Evolutionary conservation across 306 rosid species (phyloP).

Genomic region (Trifolium fragiferum): DNA sequence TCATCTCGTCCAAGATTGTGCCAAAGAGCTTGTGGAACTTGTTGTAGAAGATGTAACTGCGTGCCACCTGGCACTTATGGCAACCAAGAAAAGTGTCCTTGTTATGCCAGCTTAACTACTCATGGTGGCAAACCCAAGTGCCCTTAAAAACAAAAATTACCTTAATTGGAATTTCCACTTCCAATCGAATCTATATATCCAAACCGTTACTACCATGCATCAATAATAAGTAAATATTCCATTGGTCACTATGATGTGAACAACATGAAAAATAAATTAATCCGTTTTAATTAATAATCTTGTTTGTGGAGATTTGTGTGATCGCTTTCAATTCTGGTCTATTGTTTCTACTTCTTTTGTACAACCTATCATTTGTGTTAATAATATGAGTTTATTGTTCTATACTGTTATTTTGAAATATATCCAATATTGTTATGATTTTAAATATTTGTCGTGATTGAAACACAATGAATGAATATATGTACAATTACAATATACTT

Average conservation of each 20-base stretch:
- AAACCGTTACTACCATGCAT: neutral
- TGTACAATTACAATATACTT: too few relatives aligned
- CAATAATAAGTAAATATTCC: neutral
- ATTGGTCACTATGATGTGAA: neutral
- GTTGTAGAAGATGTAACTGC: constrained; percentile 67
- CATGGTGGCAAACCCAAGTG: constrained; percentile 71
- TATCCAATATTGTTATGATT: neutral
- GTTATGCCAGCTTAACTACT: constrained; percentile 71
- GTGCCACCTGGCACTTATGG: constrained; percentile 79
- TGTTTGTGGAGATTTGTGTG: neutral
- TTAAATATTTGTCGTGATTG: too few relatives aligned
- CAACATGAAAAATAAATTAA: neutral
- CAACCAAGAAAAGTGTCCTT: constrained; percentile 68
- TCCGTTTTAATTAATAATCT: neutral
- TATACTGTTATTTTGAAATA: neutral
- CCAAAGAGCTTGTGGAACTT: constrained; percentile 71
- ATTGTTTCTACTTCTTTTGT: neutral
- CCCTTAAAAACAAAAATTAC: constrained; percentile 43
- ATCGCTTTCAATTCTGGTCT: neutral
- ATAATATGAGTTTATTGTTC: neutral
- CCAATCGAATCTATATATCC: neutral
- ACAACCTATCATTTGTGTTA: neutral
- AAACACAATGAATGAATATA: too few relatives aligned
- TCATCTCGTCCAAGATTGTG: constrained; percentile 64
- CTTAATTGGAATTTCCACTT: neutral